Base-by-base conservation (phyloP, 305 asterid genomes). In the Fraxinus paxiana region DNA sequence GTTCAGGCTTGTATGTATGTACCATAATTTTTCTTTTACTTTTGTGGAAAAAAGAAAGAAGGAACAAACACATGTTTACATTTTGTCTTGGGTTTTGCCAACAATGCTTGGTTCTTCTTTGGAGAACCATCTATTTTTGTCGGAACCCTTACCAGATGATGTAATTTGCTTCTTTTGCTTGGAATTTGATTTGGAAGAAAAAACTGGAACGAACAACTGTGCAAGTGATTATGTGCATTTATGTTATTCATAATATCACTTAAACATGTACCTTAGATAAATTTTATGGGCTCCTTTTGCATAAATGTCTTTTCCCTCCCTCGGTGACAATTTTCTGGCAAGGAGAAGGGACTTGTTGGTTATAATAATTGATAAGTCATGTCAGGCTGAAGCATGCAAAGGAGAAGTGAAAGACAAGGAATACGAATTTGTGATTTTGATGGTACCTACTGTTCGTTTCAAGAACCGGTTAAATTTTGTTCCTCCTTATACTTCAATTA, bases 121-220 rank as follows among this genome's bases (percentile, higher is more conserved):
- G 79, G 81, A 87, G 92, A 84, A 85, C 85, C 83, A 78, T 75
- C 20, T 17, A 75, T 80, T 69, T 43, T 75, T 83, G 83, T 81
- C 75, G 4, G 76, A 81, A 77, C 74, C 80, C 82, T 81, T 59
- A 26, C 67, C 48, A 59, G 69, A 77, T 43, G 20, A 63, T 48
- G 77, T 77, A 80, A 83, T 83, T 81, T 37, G 18, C 81, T 80
- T 75, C 46, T 12, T 67, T 73, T 73, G 56, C 72, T 75, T 85
- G 83, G 78, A 84, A 54, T 79, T 85, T 81, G 74, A 79, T 79
- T 76, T 81, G 82, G 80, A 80, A 76, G 78, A 77, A 30, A 43
- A 43, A 73, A 56, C 20, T 43, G 38, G 65, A 77, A 83, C 56
- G 67, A 43, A 43, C 17, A 12, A 43, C 54, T 43, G 61, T 79